phyloP scores from a whole-genome alignment of 805 yeast species.

The Metschnikowia arizonensis region DNA sequence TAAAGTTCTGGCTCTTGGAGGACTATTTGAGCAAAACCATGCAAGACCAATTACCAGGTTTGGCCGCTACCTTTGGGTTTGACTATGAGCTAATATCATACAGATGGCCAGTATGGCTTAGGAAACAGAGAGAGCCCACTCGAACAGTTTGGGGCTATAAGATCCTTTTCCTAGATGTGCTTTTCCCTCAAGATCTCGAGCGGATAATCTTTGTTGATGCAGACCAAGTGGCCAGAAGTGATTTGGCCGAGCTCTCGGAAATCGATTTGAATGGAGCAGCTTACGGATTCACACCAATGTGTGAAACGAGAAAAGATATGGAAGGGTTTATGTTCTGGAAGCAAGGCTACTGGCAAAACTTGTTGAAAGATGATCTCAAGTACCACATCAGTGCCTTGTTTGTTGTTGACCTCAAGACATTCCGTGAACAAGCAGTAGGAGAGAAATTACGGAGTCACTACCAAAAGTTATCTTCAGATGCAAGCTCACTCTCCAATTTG shows the following conservation, averaged over 20 bases:
- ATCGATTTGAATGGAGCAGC: slow-evolving; percentile 75
- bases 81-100: slow-evolving; percentile 76
- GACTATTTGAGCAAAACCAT: slow-evolving; percentile 73
- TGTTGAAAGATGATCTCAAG: slow-evolving; percentile 52
- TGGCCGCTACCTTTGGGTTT: slow-evolving; percentile 58
- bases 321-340: slow-evolving; percentile 92
- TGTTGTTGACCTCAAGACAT: slow-evolving; percentile 68
- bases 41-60: slow-evolving; percentile 51
- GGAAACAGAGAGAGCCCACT: slow-evolving; percentile 72
- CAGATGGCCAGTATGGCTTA: slow-evolving; percentile 91
- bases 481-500: slow-evolving; percentile 71
- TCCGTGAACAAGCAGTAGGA: slow-evolving; percentile 69
- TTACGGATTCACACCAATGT: slow-evolving; percentile 85
- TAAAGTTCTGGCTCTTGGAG: slow-evolving; percentile 85
- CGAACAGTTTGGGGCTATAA: slow-evolving; percentile 87
- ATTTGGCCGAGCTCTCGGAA: slow-evolving; percentile 62
- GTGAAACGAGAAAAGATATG: slow-evolving; percentile 73
- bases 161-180: slow-evolving; percentile 76
- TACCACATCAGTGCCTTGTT: slow-evolving; percentile 84
- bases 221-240: slow-evolving; percentile 76
- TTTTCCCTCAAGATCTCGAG: slow-evolving; percentile 74
- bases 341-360: slow-evolving; percentile 80
- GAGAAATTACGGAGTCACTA: slow-evolving; percentile 80
- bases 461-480: slow-evolving; percentile 75
- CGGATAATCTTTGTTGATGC: slow-evolving; percentile 84